phyloP scores from a whole-genome alignment of 2,329 filamentous ascomycete species.

The Sarocladium oryzae region DNA sequence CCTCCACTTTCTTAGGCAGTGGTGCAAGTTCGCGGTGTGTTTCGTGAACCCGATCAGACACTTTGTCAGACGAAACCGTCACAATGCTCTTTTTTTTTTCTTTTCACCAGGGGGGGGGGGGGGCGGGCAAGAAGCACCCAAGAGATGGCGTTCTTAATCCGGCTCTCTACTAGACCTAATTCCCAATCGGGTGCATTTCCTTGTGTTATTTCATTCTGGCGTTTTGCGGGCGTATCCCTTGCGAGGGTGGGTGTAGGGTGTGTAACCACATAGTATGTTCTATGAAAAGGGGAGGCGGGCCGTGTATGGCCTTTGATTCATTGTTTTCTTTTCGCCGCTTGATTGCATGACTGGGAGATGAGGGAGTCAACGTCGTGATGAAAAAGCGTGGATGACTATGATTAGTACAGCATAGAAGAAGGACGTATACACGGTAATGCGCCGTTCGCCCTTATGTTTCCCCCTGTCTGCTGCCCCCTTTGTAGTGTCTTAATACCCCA shows the following conservation, averaged over 20 bases:
- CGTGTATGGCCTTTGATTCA: background rate
- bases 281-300: background rate
- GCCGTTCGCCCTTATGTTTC: background rate
- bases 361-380: background rate
- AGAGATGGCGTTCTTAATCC: background rate
- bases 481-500: no score
- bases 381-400: background rate
- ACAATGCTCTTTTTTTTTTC: background rate
- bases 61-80: background rate
- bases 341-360: background rate
- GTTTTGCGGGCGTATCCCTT: background rate
- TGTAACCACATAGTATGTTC: background rate
- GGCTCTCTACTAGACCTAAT: background rate
- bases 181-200: background rate
- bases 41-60: background rate
- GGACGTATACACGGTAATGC: conserved; percentile 6
- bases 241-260: background rate
- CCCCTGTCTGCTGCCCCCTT: no score
- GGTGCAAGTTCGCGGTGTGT: background rate
- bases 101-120: no score
- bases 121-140: background rate
- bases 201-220: background rate
- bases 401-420: background rate
- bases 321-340: background rate
- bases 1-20: background rate